These are phyloP conservation scores for Cyclocybe aegerita DNA, from an alignment of 768 basidiomycete species.

Conservation along the genomic window DNA sequence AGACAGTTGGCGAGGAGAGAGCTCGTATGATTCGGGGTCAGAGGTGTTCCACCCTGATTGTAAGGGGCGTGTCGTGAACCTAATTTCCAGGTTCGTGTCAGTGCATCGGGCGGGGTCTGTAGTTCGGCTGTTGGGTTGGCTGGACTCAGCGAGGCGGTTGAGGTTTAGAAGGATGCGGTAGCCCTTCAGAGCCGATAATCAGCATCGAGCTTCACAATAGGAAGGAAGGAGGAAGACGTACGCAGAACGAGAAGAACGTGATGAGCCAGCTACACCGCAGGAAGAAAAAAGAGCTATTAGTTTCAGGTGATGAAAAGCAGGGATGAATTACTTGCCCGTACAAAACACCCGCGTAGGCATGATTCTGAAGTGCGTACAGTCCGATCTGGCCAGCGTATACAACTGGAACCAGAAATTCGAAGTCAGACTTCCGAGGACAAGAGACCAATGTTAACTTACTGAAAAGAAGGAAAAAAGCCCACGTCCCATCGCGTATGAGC, in stretches of 20 bases:
- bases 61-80: conserved; percentile 26
- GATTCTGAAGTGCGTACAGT: conserved; percentile 23
- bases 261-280: conserved; percentile 29
- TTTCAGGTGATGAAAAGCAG: background rate
- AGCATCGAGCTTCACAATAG: background rate
- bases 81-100: conserved; percentile 20
- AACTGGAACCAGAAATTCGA: conserved; percentile 14
- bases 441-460: conserved; percentile 21
- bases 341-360: conserved; percentile 27
- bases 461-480: conserved; percentile 40
- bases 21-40: conserved; percentile 20
- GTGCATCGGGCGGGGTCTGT: conserved; percentile 17
- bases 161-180: conserved; percentile 37
- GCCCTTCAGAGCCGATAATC: conserved; percentile 19
- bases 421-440: background rate
- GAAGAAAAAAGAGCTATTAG: background rate
- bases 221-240: conserved; percentile 11
- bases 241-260: conserved; percentile 32
- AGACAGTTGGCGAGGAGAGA: conserved; percentile 2
- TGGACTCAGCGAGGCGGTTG: conserved; percentile 20
- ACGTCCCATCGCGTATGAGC: conserved; percentile 45
- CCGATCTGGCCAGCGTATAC: conserved; percentile 24
- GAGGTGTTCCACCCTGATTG: conserved; percentile 8
- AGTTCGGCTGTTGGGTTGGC: no score
- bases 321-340: conserved; percentile 24